These are phyloP conservation scores for Rubia balearica DNA, from an alignment of 305 asterid species.

Conservation along the genomic window DNA sequence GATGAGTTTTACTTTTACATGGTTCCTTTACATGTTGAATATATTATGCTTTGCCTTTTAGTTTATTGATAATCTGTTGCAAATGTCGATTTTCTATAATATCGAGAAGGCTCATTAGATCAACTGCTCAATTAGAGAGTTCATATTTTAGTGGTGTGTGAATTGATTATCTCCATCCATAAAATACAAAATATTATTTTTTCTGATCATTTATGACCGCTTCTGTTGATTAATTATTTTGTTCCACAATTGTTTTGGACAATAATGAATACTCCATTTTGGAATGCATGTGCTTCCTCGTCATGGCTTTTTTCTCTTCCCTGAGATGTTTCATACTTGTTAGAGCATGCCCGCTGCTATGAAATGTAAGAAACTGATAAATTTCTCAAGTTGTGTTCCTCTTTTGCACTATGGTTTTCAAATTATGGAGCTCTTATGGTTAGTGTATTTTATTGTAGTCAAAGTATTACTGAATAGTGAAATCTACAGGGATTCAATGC, in stretches of 20 bases:
- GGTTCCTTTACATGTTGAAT: not conserved
- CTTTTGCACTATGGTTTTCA: not conserved
- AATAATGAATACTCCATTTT: not conserved
- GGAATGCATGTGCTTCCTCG: not conserved
- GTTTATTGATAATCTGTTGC: not conserved
- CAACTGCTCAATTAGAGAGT: not conserved
- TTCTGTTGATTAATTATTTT: not conserved
- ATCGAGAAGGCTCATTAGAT: not conserved
- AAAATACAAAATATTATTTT: not conserved
- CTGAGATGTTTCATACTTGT: not conserved
- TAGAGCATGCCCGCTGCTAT: not conserved
- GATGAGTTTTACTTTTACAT: not conserved
- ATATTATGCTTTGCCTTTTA: not conserved
- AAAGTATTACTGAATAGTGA: not conserved
- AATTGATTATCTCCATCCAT: not conserved
- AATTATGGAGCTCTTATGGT: not conserved
- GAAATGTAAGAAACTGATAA: not conserved
- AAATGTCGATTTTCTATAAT: not conserved
- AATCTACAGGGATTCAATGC: slow-evolving; percentile 50
- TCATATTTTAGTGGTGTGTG: too few relatives aligned
- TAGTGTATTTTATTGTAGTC: not conserved
- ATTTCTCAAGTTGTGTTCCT: not conserved
- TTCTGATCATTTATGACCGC: not conserved
- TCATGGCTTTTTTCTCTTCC: not conserved
- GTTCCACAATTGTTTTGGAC: not conserved